Conservation (phyloP, 208 protist species). For the Angomonas deanei region DNA sequence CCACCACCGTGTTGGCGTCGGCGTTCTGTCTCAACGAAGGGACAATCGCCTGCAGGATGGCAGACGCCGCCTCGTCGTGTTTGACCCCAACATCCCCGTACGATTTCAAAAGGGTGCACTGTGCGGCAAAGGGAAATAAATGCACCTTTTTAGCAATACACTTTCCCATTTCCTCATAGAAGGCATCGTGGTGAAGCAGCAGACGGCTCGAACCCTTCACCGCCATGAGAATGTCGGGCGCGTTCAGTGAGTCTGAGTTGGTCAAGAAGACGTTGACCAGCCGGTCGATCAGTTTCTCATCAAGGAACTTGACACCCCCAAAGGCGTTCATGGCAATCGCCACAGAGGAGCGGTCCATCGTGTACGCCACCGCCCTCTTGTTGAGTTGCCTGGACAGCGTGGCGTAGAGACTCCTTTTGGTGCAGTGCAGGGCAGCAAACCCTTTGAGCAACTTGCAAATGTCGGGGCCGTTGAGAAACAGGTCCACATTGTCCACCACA, state of each 20-base stretch:
- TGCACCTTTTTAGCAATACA: slow-evolving; percentile 19
- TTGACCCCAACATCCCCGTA: slow-evolving; percentile 46
- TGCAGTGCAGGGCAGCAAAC: slow-evolving; percentile 71
- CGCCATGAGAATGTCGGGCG: slow-evolving; percentile 53
- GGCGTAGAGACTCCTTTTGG: slow-evolving; percentile 69
- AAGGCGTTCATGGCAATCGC: slow-evolving; percentile 56
- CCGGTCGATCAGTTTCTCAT: slow-evolving; percentile 58
- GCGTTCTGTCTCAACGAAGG: slow-evolving; percentile 19
- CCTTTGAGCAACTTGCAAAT: slow-evolving; percentile 65
- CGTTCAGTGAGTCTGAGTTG: slow-evolving; percentile 29
- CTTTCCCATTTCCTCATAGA: slow-evolving; percentile 56
- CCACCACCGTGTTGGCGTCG: slow-evolving; percentile 38
- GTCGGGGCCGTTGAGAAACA: slow-evolving; percentile 55
- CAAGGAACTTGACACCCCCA: slow-evolving; percentile 63
- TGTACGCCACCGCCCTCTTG: slow-evolving; percentile 31
- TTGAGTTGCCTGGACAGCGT: slow-evolving; percentile 48
- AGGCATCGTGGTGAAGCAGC: slow-evolving; percentile 44
- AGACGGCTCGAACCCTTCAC: slow-evolving; percentile 63
- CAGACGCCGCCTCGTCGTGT: slow-evolving; percentile 21
- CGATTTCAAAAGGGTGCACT: slow-evolving; percentile 52
- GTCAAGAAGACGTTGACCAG: slow-evolving; percentile 26
- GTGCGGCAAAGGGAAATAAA: slow-evolving; percentile 40
- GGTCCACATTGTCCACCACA: slow-evolving; percentile 57
- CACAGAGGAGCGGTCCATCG: slow-evolving; percentile 41
- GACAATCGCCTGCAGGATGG: slow-evolving; percentile 27